A percentile compares a stretch with the other conserved stretches of the same genome.
phyloP scores from a whole-genome alignment of 164 flowering plant species.

The Akebia trifoliata region DNA sequence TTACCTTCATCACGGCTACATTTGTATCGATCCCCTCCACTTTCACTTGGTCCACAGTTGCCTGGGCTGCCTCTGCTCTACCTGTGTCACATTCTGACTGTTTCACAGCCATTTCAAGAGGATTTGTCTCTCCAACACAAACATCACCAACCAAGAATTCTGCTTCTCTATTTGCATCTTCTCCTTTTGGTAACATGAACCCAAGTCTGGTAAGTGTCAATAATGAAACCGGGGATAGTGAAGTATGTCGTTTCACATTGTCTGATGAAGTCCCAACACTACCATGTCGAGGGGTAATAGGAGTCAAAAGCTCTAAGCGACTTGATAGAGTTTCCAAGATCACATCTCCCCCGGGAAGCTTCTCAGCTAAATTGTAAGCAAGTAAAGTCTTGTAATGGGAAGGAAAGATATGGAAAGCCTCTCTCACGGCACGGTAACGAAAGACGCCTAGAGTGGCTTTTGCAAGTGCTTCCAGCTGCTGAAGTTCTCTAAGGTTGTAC shows the following conservation, averaged over 20 bases:
- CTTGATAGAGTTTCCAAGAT: constrained; percentile 60
- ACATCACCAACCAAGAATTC: constrained; percentile 38
- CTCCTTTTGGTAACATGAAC: constrained; percentile 29
- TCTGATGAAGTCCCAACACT: constrained; percentile 17
- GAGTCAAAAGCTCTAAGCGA: constrained; percentile 34
- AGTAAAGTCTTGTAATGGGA: constrained; percentile 64
- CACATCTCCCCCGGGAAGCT: constrained; percentile 78
- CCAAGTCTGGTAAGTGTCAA: constrained; percentile 52
- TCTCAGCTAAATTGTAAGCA: constrained; percentile 66
- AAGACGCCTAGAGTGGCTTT: constrained; percentile 63
- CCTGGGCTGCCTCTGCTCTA: constrained; percentile 83
- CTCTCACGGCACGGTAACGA: constrained; percentile 66
- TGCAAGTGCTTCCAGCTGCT: constrained; percentile 66
- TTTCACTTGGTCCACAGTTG: constrained; percentile 78
- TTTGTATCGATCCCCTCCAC: constrained; percentile 90
- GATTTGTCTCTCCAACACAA: constrained; percentile 60
- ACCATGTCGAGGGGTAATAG: constrained; percentile 18
- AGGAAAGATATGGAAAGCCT: constrained; percentile 50
- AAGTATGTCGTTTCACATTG: constrained; percentile 20
- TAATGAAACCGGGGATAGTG: constrained; percentile 41
- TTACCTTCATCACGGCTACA: constrained; percentile 82
- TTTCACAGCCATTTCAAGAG: constrained; percentile 60
- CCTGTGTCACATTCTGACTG: constrained; percentile 48
- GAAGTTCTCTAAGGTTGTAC: constrained; percentile 41
- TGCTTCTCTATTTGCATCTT: constrained; percentile 26